phyloP scores from a whole-genome alignment of 1,284 basidiomycete species.

The Apiotrichum porosum region DNA sequence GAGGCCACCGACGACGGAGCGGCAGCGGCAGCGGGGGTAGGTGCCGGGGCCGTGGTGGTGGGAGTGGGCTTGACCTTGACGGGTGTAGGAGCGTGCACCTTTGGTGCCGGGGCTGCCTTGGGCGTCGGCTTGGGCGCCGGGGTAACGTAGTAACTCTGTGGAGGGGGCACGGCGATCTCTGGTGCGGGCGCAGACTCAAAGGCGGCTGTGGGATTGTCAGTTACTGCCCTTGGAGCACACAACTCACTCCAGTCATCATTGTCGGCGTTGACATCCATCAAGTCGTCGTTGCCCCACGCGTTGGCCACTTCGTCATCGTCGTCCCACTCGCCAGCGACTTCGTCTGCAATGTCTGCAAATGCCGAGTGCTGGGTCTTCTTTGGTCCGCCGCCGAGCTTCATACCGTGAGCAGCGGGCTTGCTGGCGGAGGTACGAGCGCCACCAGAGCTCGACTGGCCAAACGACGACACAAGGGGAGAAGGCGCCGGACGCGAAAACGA shows the following conservation, averaged over 20 bases:
- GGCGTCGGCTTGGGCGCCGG: conserved; percentile 14
- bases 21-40: neutral
- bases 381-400: conserved; percentile 64
- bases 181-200: conserved; percentile 64
- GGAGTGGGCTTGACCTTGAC: conserved; percentile 1
- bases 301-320: conserved; percentile 51
- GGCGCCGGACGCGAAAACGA: neutral
- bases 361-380: conserved; percentile 6
- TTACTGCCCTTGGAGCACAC: too few relatives aligned
- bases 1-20: neutral
- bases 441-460: neutral
- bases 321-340: conserved; percentile 54
- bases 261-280: conserved; percentile 79
- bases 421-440: conserved; percentile 1
- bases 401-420: too few relatives aligned
- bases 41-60: too few relatives aligned
- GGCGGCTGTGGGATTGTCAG: too few relatives aligned
- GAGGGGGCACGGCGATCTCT: conserved; percentile 29
- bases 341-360: conserved; percentile 53
- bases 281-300: conserved; percentile 64
- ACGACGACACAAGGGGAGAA: conserved; percentile 4
- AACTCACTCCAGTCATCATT: conserved; percentile 91
- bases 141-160: conserved; percentile 33
- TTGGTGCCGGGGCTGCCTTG: neutral
- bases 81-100: neutral